A percentile compares a stretch with the other conserved stretches of the same genome.
phyloP scores from a whole-genome alignment of 2,329 filamentous ascomycete genomes.

The Verticillium dahliae region DNA sequence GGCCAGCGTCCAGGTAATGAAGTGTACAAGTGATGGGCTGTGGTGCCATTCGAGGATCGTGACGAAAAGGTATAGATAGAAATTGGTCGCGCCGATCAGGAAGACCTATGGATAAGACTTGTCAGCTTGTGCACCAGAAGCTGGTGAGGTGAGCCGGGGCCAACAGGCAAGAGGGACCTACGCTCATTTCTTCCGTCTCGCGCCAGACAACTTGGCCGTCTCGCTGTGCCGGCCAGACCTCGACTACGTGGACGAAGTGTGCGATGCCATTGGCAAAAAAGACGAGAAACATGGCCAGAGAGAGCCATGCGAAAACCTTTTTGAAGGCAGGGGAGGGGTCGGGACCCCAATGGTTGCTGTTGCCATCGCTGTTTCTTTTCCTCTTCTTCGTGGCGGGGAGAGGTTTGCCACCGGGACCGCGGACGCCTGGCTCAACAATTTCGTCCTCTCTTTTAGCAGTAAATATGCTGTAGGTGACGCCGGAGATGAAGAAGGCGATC shows the following conservation, averaged over 20 bases:
- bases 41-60: conserved; percentile 79
- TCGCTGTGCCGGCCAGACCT: conserved; percentile 1
- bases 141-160: background rate
- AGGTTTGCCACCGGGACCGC: conserved; percentile 84
- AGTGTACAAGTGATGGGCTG: conserved; percentile 73
- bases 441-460: conserved; percentile 40
- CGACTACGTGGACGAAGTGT: conserved; percentile 10
- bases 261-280: conserved; percentile 70
- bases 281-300: conserved; percentile 62
- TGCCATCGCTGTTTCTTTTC: conserved; percentile 21
- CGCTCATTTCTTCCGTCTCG: conserved; percentile 72
- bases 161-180: conserved; percentile 35
- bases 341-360: conserved; percentile 31
- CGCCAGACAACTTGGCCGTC: conserved; percentile 56
- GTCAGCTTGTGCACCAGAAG: background rate
- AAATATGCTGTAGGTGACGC: conserved; percentile 46
- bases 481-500: conserved; percentile 41
- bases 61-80: conserved; percentile 79
- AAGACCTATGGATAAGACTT: conserved; percentile 57
- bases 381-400: conserved; percentile 61
- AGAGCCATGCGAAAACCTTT: conserved; percentile 68
- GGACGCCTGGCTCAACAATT: conserved; percentile 40
- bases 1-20: conserved; percentile 70
- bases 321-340: conserved; percentile 50
- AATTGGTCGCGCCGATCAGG: conserved; percentile 75